Base-by-base conservation (phyloP, 1,139 yeast genomes). In the Candida labiduridarum region DNA sequence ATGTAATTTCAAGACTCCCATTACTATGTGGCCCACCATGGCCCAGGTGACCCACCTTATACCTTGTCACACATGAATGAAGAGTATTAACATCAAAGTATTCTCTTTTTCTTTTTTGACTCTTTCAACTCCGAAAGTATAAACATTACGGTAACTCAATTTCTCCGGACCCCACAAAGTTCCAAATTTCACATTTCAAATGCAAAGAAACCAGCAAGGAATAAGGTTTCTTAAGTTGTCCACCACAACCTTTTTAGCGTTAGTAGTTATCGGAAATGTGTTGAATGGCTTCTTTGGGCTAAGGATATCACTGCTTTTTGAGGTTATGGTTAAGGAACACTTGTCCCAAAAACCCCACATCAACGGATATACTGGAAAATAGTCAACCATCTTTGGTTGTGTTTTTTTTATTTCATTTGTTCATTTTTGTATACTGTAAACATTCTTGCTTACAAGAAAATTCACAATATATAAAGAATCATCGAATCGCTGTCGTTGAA, bases 401-500 rank as follows among this genome's bases (percentile, higher is more conserved):
- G 8, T 8, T 25, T 25, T 25, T 6, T 25, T 25, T 25, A 4
- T 6, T 25, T 25, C 10, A 19, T 19, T 25, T 25, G 5, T 25
- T 25, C 10, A 19, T 19, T 19, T 15, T 16, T 16, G 9, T 18
- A 35, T 15, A 35, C 10, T 19, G 11, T 14, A 14, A 36, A 18
- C 9, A 19, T 4, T 36, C 6, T 16, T 36, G 27, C 22, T 16
- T 7, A 36, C 29, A 16, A 22, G 19, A 7, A 36, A 36, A 14
- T 36, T 36, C 27, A 36, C 40, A 36, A 36, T 36, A 38, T 38
- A 22, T 38, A 38, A 38, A 38, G 41, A 38, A 38, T n/a, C 30
- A 38, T 12, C 41, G 16, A 38, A 22, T 38, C 30, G 41, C 41
- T 38, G 18, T 38, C 8, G n/a, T 38, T 38, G 31, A 38, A 22